Evolutionary conservation across 495 filamentous ascomycete genomes (phyloP), one percentile per base, ranked within the genome.

Genomic region (Durotheca rogersii): DNA sequence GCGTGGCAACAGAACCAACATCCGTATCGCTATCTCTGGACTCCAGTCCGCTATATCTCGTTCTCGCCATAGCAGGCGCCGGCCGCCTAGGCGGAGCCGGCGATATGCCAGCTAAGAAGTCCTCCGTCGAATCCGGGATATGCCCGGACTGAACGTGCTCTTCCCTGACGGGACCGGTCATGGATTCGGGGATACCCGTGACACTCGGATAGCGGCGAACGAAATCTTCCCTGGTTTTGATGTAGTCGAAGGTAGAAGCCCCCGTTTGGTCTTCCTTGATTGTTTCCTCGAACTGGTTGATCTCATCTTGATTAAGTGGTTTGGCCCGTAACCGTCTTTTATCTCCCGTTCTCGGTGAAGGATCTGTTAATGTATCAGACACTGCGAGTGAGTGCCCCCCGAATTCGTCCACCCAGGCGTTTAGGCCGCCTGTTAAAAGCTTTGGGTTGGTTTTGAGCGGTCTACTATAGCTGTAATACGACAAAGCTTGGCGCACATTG

Each of bases 41-140:
- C 2, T 89, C 85, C 2, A 95, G 83, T 11, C 94, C 94, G 60
- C 87, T 90, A 51, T 96, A 95, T 64, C 86, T 95, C 19, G 84
- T 84, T 21, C 90, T 81, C 15, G 90, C 87, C 23, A 92, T 78
- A 2, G 91, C 85, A 41, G 93, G 94, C 4, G 88, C 77, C n/a
- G 93, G 93, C 14, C 89, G 79, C 4, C 72, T 69, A 2, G 85
- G 86, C 33, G 72, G 72, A 7, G 64, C 58, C 7, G 70, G 66
- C 34, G 41, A 32, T 43, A 58, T 61, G 49, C 35, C 62, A 51
- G 43, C 64, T 38, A 73, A 51, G 38, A 70, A 70, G 37, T 70
- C 68, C 32, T 71, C 68, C 11, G 30, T 61, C 16, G 51, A 15
- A 31, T 38, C 38, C 41, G 57, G 11, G 27, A 16, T 25, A 25